Percentiles rank a stretch among this genome's conserved stretches.
Evolutionary conservation across 805 yeast genomes (phyloP).

Genomic region (Sugiyamaella lignohabitans): DNA sequence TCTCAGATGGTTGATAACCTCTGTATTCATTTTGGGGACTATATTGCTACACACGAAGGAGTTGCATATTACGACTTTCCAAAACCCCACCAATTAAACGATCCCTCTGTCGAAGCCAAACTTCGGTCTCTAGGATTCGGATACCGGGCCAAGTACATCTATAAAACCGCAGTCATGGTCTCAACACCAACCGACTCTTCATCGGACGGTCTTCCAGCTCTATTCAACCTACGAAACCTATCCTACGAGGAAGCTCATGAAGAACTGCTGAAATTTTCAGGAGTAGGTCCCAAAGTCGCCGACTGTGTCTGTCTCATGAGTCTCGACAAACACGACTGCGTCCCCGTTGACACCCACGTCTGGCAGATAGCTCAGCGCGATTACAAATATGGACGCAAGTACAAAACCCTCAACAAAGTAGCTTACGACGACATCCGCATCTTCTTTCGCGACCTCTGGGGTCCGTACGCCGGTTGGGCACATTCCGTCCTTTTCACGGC

Average conservation of each 20-base stretch:
- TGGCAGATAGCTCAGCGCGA: constrained; percentile 82
- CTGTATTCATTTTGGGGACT: constrained; percentile 63
- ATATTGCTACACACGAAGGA: constrained; percentile 48
- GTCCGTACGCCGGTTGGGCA: constrained; percentile 96
- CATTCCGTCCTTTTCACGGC: constrained; percentile 90
- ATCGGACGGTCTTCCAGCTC: constrained; percentile 27
- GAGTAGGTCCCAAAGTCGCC: constrained; percentile 98
- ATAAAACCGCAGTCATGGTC: constrained; percentile 63
- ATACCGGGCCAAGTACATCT: constrained; percentile 83
- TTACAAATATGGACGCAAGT: constrained; percentile 47
- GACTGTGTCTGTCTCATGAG: constrained; percentile 95
- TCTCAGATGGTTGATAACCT: constrained; percentile 84
- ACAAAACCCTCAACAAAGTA: constrained; percentile 43
- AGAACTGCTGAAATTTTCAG: constrained; percentile 58
- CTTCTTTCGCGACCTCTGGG: constrained; percentile 68
- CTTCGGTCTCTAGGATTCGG: constrained; percentile 61
- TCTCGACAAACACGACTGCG: constrained; percentile 74
- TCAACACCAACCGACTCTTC: constrained; percentile 26
- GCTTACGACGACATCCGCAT: constrained; percentile 51
- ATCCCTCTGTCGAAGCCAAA: constrained; percentile 37
- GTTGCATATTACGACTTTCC: constrained; percentile 70
- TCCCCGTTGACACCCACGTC: constrained; percentile 95
- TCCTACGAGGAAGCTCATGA: constrained; percentile 50
- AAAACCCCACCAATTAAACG: constrained; percentile 44
- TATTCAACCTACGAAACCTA: constrained; percentile 36